phyloP scores from a whole-genome alignment of 495 filamentous ascomycete species.

The Penicillium dipodomyicola region DNA sequence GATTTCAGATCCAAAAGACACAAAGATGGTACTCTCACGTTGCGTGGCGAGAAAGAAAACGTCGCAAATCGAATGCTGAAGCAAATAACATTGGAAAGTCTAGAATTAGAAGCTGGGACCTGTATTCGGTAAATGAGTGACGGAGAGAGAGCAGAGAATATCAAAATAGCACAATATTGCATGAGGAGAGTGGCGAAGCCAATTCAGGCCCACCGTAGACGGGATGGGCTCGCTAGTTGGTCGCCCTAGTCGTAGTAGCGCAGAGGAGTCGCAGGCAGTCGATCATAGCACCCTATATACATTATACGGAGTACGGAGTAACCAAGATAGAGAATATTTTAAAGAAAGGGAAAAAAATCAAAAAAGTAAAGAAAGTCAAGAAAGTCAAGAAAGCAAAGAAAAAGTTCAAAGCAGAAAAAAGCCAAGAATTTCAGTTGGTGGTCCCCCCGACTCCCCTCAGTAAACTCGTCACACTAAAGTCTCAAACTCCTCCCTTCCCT shows the following conservation, averaged over 20 bases:
- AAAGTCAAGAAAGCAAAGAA: background rate
- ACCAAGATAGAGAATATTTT: background rate
- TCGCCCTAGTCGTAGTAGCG: constrained; percentile 28
- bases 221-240: constrained; percentile 22
- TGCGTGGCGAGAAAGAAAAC: background rate
- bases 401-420: background rate
- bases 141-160: background rate
- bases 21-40: background rate
- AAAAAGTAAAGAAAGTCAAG: background rate
- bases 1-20: background rate
- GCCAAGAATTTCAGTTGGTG: constrained; percentile 18
- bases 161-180: background rate
- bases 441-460: constrained; percentile 17
- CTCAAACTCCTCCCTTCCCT: constrained; percentile 24
- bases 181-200: constrained; percentile 17
- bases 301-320: background rate
- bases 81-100: background rate
- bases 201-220: constrained; percentile 22
- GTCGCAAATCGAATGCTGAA: background rate
- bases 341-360: background rate
- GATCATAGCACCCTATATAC: constrained; percentile 13
- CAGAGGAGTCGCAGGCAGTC: constrained; percentile 22
- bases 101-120: background rate
- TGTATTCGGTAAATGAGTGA: background rate
- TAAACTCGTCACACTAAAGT: constrained; percentile 30